Conservation (phyloP, 2,329 filamentous ascomycete species). For the Piedraia hortae region DNA sequence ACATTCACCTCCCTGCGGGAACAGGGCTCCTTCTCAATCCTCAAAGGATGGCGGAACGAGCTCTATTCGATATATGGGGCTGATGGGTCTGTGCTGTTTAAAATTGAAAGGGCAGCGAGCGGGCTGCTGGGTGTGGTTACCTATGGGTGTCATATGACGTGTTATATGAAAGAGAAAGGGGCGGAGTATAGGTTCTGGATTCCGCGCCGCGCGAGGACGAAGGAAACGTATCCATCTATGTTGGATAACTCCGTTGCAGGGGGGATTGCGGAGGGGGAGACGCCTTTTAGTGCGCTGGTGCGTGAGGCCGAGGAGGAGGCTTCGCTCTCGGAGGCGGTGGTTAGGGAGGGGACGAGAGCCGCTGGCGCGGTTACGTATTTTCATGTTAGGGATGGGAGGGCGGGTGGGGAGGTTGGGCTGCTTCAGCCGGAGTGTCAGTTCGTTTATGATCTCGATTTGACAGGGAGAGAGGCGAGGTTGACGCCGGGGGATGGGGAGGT, state of each 20-base stretch:
- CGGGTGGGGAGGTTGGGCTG: slow-evolving; percentile 55
- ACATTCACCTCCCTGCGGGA: slow-evolving; percentile 41
- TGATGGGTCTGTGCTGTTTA: slow-evolving; percentile 34
- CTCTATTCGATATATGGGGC: slow-evolving; percentile 47
- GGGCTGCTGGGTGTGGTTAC: slow-evolving; percentile 48
- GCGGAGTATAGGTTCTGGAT: slow-evolving; percentile 56
- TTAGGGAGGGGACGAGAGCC: slow-evolving; percentile 30
- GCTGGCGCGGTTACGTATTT: slow-evolving; percentile 60
- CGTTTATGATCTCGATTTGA: slow-evolving; percentile 63
- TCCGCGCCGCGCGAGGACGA: slow-evolving; percentile 43
- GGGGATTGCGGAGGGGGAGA: slow-evolving; percentile 55
- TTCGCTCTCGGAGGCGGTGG: slow-evolving; percentile 40
- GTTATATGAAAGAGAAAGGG: slow-evolving; percentile 28
- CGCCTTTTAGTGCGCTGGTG: slow-evolving; percentile 53
- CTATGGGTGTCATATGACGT: slow-evolving; percentile 58
- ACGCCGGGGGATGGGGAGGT: slow-evolving; percentile 73
- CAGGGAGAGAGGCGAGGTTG: slow-evolving; percentile 33
- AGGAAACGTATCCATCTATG: slow-evolving; percentile 75
- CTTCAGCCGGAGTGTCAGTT: slow-evolving; percentile 82
- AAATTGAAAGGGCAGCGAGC: slow-evolving; percentile 48
- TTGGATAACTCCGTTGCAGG: slow-evolving; percentile 86
- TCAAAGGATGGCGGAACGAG: slow-evolving; percentile 59
- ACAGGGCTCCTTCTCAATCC: slow-evolving; percentile 42
- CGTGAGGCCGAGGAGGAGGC: slow-evolving; percentile 81
- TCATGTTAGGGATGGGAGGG: slow-evolving; percentile 45